Base-by-base conservation (phyloP, 257 asterid genomes). In the Scutellaria galericulata region DNA sequence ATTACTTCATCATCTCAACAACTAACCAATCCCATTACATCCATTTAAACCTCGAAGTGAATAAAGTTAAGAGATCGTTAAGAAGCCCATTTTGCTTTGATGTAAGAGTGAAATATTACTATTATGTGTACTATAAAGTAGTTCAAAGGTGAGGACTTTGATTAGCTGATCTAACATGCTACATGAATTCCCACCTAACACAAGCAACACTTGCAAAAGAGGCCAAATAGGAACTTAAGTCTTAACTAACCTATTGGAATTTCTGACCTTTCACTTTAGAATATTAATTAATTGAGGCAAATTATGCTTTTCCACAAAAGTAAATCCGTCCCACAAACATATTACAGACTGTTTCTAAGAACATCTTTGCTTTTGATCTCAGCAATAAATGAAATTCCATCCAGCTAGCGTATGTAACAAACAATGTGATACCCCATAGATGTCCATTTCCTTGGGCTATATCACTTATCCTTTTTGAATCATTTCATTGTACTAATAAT, bases 301-400 rank as follows among this genome's bases (percentile, higher is more conserved):
- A 41, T 72, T 46, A 70, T 71, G 71, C 48, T 63, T 70, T 71
- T 55, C 73, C 76, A 74, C 64, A 44, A 66, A 78, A 66, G 78
- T 69, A 71, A 72, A 73, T 46, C 41, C 65, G 56, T 20, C 59
- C 58, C 73, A 67, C 48, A 70, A 42, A 44, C 1, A 46, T 48
- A n/a, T 61, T 74, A 75, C 81, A 81, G 75, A 18, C 82, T 62
- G 78, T 70, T 50, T 27, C 18, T 58, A 71, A 58, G 75, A 70
- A 39, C 68, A 55, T 64, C 20, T 45, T 62, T 69, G 59, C 73
- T 53, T 71, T 69, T 67, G 15, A 67, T 72, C 74, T 40, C 9
- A 18, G 42, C 72, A 59, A 53, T 13, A 14, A 64, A 55, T 76
- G 64, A 39, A 51, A 52, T 60, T 66, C 47, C 64, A 65, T 75